Evolutionary conservation across 108 stramenopile genomes (phyloP), one percentile per base, ranked within the genome.

Genomic region (Skeletonema marinoi): DNA sequence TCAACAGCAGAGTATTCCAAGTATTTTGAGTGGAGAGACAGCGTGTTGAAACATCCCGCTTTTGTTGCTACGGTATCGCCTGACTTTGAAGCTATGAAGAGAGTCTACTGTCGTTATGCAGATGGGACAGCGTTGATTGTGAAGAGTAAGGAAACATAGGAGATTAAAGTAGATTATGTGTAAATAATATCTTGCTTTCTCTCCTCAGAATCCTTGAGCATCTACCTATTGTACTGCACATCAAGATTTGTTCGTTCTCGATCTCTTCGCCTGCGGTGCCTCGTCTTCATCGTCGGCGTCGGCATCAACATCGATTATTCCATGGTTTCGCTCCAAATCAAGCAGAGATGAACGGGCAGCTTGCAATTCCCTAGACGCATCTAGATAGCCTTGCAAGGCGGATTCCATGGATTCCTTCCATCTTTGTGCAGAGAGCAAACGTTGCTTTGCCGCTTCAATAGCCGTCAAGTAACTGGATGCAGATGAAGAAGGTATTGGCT

Each of bases 371-470:
- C 38, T 12, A 1, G 63, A 64, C 19, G 63, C 63, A 39, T 35
- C 63, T 10, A 64, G 0, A 64, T 64, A 64, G 8, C 19, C 30
- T 38, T 64, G 4, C n/a, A 64, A 32, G 2, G 63, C 63, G 21
- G 41, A 38, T 64, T 64, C 63, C 63, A 64, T 64, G 8, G 63
- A 64, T 38, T 64, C 8, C 35, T 64, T 30, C 30, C 30, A 64
- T 21, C 63, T 38, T 39, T 64, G 21, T 17, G 63, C 63, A 64
- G 63, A 38, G 1, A 39, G 2, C 35, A 64, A 39, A 8, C 63
- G 63, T 35, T 64, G 63, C 63, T 64, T 64, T 35, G 63, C 63
- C 7, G 63, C 63, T 38, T 16, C 63, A 35, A 64, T 39, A 17
- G 63, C 63, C 19, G 33, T 6, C 1, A 32, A 2, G 63, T 38